phyloP scores from a whole-genome alignment of 2,329 filamentous ascomycete genomes.

The Monilinia fructigena region DNA sequence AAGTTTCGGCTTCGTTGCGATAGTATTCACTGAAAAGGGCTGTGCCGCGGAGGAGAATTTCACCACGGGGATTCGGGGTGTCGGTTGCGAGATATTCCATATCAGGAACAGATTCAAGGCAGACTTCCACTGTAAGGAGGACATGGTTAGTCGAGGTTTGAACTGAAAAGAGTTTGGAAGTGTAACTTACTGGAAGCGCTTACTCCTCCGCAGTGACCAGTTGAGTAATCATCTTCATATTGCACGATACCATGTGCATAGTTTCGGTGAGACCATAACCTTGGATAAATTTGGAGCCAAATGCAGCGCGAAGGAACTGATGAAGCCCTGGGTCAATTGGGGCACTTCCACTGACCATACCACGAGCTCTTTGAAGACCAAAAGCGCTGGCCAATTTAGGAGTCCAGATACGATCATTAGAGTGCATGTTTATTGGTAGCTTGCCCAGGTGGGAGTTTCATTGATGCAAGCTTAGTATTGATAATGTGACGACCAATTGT shows the following conservation, averaged over 20 bases:
- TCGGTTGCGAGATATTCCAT: conserved; percentile 90
- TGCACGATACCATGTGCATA: conserved; percentile 78
- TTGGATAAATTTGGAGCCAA: conserved; percentile 76
- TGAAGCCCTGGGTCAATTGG: conserved; percentile 87
- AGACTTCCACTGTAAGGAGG: conserved; percentile 62
- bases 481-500: conserved; percentile 78
- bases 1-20: conserved; percentile 85
- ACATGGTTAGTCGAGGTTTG: not conserved
- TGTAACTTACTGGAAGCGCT: conserved; percentile 44
- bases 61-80: conserved; percentile 85
- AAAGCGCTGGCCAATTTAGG: conserved; percentile 82
- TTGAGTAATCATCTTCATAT: conserved; percentile 64
- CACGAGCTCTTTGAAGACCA: conserved; percentile 70
- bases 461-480: conserved; percentile 72
- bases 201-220: conserved; percentile 79
- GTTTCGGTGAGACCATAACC: conserved; percentile 95
- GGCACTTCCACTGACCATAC: conserved; percentile 84
- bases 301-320: conserved; percentile 80
- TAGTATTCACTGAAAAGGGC: conserved; percentile 83
- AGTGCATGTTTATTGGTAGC: conserved; percentile 77
- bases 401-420: conserved; percentile 86
- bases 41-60: conserved; percentile 80
- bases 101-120: conserved; percentile 83
- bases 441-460: conserved; percentile 68
- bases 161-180: not conserved